phyloP scores from a whole-genome alignment of 2,329 filamentous ascomycete genomes.

The Zalaria obscura region DNA sequence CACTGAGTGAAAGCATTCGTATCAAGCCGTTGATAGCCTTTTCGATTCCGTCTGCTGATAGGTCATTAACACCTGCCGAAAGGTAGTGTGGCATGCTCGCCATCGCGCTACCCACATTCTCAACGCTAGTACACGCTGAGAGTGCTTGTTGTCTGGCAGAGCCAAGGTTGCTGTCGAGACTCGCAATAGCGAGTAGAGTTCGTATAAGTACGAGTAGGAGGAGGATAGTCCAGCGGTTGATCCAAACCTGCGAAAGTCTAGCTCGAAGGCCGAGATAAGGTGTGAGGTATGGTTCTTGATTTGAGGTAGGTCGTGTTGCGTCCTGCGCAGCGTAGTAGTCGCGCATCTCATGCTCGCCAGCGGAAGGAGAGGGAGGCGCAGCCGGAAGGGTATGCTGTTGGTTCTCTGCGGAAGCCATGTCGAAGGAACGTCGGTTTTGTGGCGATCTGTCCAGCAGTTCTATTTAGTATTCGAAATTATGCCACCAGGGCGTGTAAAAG shows the following conservation, averaged over 20 bases:
- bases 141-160: constrained; percentile 71
- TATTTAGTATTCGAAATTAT: constrained; percentile 1
- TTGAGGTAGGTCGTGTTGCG: constrained; percentile 40
- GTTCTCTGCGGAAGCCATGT: constrained; percentile 36
- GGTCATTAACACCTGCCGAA: constrained; percentile 71
- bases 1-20: constrained; percentile 59
- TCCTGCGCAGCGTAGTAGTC: constrained; percentile 43
- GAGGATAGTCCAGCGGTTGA: constrained; percentile 93
- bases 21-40: constrained; percentile 69
- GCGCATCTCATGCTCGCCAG: constrained; percentile 48
- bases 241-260: constrained; percentile 87
- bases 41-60: constrained; percentile 69
- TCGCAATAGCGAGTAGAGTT: constrained; percentile 60
- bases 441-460: constrained; percentile 8
- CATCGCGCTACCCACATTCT: constrained; percentile 87
- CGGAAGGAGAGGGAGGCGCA: constrained; percentile 44
- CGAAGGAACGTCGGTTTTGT: constrained; percentile 7
- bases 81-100: constrained; percentile 97
- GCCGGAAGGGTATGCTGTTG: constrained; percentile 40
- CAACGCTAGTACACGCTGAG: constrained; percentile 79
- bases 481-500: not conserved
- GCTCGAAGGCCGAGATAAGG: constrained; percentile 85
- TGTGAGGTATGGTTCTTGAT: constrained; percentile 58
- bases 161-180: constrained; percentile 58
- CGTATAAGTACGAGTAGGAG: constrained; percentile 73